Evolutionary conservation across 306 rosid genomes (phyloP).

Genomic region (Casuarina glauca): DNA sequence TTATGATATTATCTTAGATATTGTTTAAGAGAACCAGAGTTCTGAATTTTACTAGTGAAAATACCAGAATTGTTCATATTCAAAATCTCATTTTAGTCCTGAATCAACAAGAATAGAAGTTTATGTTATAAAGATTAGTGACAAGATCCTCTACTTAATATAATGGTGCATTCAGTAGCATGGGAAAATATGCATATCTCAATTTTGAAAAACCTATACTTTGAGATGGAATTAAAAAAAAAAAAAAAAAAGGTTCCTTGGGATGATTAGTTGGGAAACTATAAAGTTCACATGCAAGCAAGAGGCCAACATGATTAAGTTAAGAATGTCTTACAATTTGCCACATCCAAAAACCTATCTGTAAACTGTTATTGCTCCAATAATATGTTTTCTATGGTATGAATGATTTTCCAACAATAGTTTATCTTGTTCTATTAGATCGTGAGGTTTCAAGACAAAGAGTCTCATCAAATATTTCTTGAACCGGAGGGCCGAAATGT

Average conservation of each 20-base stretch:
- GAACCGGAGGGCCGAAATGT: conserved; percentile 96
- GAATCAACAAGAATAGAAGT: background rate
- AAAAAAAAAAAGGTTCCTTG: background rate
- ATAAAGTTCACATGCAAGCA: background rate
- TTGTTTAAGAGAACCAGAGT: background rate
- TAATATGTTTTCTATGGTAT: conserved; percentile 17
- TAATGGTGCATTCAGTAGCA: background rate
- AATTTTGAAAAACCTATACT: background rate
- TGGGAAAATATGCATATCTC: background rate
- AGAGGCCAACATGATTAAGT: background rate
- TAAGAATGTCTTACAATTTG: background rate
- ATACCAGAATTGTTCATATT: background rate
- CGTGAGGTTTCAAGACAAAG: conserved; percentile 89
- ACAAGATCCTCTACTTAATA: background rate
- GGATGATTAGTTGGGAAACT: background rate
- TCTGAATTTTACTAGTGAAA: too few species aligned
- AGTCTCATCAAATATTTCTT: conserved; percentile 96
- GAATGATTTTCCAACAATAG: conserved; percentile 11
- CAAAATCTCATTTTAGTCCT: background rate
- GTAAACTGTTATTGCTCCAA: background rate
- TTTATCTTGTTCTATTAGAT: conserved; percentile 48
- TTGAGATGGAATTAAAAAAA: background rate
- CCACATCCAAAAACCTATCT: background rate
- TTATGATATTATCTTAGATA: background rate
- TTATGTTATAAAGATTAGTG: background rate